These are phyloP conservation scores for Penicillium maclennaniae DNA, from an alignment of 495 filamentous ascomycete genomes.

Conservation along the genomic window DNA sequence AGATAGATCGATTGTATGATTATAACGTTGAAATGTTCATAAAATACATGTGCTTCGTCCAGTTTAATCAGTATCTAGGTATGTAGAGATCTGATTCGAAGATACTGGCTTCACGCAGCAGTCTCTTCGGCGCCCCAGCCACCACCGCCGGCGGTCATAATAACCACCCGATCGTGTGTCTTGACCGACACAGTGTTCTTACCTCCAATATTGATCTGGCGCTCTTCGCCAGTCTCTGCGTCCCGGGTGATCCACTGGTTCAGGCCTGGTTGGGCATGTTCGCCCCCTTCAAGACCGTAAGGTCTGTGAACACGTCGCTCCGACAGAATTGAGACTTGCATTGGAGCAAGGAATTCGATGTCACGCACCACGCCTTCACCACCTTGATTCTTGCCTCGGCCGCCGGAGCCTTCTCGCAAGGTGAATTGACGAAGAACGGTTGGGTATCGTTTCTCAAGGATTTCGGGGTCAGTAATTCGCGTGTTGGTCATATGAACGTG, in stretches of 20 bases:
- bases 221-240: slow-evolving; percentile 50
- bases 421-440: slow-evolving; percentile 81
- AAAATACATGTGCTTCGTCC: not conserved
- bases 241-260: slow-evolving; percentile 81
- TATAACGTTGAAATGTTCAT: not conserved
- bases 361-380: slow-evolving; percentile 90
- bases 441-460: slow-evolving; percentile 94
- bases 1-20: not conserved
- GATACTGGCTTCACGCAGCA: slow-evolving; percentile 8
- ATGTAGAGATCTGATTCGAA: not conserved
- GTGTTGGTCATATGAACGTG: slow-evolving; percentile 99
- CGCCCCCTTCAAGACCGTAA: slow-evolving; percentile 86
- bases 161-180: slow-evolving; percentile 81
- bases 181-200: slow-evolving; percentile 92
- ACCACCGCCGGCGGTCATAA: slow-evolving; percentile 54
- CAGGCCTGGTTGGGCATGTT: slow-evolving; percentile 70
- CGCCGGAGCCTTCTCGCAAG: slow-evolving; percentile 63
- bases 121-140: slow-evolving; percentile 38
- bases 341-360: slow-evolving; percentile 87
- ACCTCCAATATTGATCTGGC: slow-evolving; percentile 78
- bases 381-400: slow-evolving; percentile 70
- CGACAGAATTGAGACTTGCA: slow-evolving; percentile 84
- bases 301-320: slow-evolving; percentile 84
- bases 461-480: slow-evolving; percentile 89
- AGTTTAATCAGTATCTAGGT: not conserved